These are phyloP conservation scores for Papiliotrema laurentii DNA, from an alignment of 1,284 basidiomycete genomes.

Conservation along the genomic window DNA sequence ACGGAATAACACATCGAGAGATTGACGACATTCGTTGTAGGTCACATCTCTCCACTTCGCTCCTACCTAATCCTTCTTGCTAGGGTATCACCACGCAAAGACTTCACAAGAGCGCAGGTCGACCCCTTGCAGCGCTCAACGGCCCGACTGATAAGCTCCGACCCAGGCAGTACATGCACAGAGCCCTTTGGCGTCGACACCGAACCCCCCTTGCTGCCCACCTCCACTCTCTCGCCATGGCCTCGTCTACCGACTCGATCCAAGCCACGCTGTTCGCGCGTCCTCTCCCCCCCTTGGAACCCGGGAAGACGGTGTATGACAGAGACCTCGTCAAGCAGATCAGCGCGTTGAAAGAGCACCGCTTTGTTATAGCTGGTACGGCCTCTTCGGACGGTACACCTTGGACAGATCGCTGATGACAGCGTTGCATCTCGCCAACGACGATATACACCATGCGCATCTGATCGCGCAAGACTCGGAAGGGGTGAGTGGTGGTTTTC, in stretches of 20 bases:
- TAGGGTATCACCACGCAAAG: no score
- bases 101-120: no score
- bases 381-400: neutral
- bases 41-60: no score
- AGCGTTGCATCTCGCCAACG: constrained; percentile 46
- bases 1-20: no score
- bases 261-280: constrained; percentile 26
- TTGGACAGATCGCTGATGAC: no score
- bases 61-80: no score
- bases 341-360: constrained; percentile 24
- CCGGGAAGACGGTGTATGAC: constrained; percentile 33
- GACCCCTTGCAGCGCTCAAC: no score
- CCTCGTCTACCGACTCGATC: constrained; percentile 19
- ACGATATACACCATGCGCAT: constrained; percentile 43
- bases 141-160: no score
- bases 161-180: no score
- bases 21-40: no score
- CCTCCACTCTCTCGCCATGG: neutral
- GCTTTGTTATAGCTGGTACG: constrained; percentile 36
- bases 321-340: constrained; percentile 25
- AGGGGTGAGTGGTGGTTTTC: constrained; percentile 21
- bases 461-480: constrained; percentile 39
- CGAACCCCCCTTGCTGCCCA: no score
- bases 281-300: constrained; percentile 34
- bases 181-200: no score